Conservation (phyloP, 176 grass and related monocot genomes). For the Luzula sylvatica region DNA sequence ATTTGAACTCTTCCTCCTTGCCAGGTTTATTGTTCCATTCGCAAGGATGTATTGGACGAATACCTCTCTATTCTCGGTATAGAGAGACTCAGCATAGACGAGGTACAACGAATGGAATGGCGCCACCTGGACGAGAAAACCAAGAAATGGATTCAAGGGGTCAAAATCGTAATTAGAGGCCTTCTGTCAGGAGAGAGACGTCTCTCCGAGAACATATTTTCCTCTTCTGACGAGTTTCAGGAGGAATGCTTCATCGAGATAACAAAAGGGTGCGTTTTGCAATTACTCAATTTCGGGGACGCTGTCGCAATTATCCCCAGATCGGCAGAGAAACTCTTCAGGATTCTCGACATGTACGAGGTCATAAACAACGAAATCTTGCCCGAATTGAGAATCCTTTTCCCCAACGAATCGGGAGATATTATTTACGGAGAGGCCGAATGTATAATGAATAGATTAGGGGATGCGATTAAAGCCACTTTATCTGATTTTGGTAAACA, state of each 20-base stretch:
- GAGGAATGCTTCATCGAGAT: constrained; percentile 82
- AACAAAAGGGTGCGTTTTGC: constrained; percentile 71
- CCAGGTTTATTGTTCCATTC: constrained; percentile 54
- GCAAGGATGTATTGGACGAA: constrained; percentile 71
- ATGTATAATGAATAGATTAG: constrained; percentile 61
- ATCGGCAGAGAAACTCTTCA: constrained; percentile 76
- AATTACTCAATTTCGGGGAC: constrained; percentile 83
- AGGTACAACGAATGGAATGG: constrained; percentile 88
- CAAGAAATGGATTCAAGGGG: constrained; percentile 88
- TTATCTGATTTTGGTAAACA: constrained; percentile 80
- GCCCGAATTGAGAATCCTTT: constrained; percentile 57
- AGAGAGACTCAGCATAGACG: constrained; percentile 84
- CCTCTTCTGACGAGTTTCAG: constrained; percentile 40
- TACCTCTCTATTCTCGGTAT: constrained; percentile 66
- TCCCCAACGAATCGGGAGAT: constrained; percentile 43
- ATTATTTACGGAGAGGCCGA: constrained; percentile 59
- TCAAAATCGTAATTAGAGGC: constrained; percentile 54
- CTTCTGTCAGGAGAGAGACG: constrained; percentile 60
- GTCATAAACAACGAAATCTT: constrained; percentile 65
- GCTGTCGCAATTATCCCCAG: constrained; percentile 66
- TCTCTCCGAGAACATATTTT: constrained; percentile 65
- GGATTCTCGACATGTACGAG: constrained; percentile 91
- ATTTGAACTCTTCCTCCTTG: too few species aligned
- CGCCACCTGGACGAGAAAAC: constrained; percentile 77
- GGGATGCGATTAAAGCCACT: constrained; percentile 65